Evolutionary conservation across 768 basidiomycete species (phyloP).

Genomic region (Kwoniella europaea): DNA sequence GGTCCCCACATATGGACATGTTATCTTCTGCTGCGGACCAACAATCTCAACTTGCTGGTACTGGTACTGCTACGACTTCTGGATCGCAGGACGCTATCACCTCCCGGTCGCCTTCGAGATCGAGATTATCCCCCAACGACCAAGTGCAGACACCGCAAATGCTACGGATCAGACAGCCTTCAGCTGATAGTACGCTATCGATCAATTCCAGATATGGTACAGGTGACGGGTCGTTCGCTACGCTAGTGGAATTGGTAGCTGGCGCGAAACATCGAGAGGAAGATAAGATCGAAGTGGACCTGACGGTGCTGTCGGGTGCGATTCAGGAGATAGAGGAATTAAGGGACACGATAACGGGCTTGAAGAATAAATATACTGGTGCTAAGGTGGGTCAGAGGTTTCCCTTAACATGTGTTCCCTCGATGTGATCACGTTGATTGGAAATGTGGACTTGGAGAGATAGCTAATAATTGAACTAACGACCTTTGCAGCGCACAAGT

Average conservation of each 20-base stretch:
- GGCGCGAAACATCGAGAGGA: conserved; percentile 30
- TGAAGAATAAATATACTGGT: conserved; percentile 80
- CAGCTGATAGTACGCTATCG: conserved; percentile 42
- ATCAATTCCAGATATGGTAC: conserved; percentile 30
- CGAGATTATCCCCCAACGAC: conserved; percentile 39
- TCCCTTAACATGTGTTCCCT: neutral
- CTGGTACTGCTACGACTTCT: conserved; percentile 3
- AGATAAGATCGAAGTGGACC: conserved; percentile 68
- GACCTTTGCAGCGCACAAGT: conserved; percentile 72
- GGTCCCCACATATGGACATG: conserved; percentile 30
- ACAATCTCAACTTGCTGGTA: neutral
- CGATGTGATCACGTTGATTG: too few relatives aligned
- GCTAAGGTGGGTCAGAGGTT: conserved; percentile 70
- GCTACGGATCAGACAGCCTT: conserved; percentile 44
- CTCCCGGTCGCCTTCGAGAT: conserved; percentile 29
- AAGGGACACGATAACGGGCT: conserved; percentile 66
- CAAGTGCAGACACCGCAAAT: conserved; percentile 31
- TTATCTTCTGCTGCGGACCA: conserved; percentile 20
- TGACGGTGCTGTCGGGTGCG: conserved; percentile 73
- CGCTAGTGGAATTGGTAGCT: conserved; percentile 46
- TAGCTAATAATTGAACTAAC: neutral
- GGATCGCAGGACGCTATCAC: conserved; percentile 9
- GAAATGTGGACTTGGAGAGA: neutral
- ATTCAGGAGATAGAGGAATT: conserved; percentile 70
- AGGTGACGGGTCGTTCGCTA: conserved; percentile 38